Percentiles rank a stretch among this genome's conserved stretches.
Conservation (phyloP, 108 stramenopile genomes). For the Skeletonema costatum region DNA sequence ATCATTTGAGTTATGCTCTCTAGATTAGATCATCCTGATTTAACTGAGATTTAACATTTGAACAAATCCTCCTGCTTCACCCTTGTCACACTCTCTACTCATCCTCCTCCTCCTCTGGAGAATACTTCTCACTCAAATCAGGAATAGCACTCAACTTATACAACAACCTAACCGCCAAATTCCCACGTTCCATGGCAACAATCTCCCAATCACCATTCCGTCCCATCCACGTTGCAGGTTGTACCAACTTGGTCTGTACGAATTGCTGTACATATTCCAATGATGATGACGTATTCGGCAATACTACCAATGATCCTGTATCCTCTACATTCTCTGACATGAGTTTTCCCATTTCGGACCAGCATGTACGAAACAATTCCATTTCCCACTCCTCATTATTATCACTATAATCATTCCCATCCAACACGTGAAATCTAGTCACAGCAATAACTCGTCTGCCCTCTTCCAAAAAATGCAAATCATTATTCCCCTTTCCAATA, state of each 20-base stretch:
- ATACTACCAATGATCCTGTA: slow-evolving; percentile 68
- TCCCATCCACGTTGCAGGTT: slow-evolving; percentile 75
- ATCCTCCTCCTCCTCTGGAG: slow-evolving; percentile 1
- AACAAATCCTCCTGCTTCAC: slow-evolving; percentile 24
- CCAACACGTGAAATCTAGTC: slow-evolving; percentile 67
- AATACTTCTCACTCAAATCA: slow-evolving; percentile 32
- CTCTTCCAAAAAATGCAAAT: slow-evolving; percentile 82
- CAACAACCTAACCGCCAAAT: slow-evolving; percentile 61
- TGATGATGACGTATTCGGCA: slow-evolving; percentile 33
- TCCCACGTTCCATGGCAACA: slow-evolving; percentile 56
- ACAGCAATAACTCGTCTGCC: slow-evolving; percentile 69
- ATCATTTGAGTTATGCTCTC: no score
- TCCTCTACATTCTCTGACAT: slow-evolving; percentile 28
- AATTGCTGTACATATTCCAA: slow-evolving; percentile 45
- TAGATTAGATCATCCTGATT: no score
- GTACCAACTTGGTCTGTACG: slow-evolving; percentile 56
- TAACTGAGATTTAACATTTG: not conserved
- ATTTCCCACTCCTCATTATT: slow-evolving; percentile 35
- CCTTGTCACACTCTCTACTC: no score
- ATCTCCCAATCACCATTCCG: slow-evolving; percentile 63
- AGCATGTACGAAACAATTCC: slow-evolving; percentile 62
- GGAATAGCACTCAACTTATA: slow-evolving; percentile 74
- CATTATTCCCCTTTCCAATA: slow-evolving; percentile 50
- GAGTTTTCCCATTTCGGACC: slow-evolving; percentile 67
- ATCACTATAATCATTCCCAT: slow-evolving; percentile 4